Conservation (phyloP, 1,284 basidiomycete species). For the Rhodotorula sp. region DNA sequence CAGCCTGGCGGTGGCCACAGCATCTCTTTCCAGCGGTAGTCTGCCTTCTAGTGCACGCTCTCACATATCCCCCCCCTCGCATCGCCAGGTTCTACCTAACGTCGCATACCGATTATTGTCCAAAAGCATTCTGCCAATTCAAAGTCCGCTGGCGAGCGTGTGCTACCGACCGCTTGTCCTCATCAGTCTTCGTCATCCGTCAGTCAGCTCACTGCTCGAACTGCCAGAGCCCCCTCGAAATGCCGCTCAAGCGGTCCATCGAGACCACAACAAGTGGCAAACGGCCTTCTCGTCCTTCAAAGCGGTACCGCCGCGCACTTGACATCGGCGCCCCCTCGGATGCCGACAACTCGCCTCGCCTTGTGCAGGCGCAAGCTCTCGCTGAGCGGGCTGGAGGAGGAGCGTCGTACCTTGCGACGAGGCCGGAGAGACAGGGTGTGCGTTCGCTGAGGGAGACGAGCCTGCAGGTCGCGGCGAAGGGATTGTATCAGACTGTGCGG, state of each 20-base stretch:
- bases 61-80: not conserved
- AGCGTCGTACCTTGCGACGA: constrained; percentile 15
- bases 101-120: no score
- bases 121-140: not conserved
- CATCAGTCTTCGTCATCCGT: not conserved
- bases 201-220: not conserved
- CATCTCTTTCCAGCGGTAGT: constrained; percentile 67
- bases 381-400: constrained; percentile 33
- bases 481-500: constrained; percentile 18
- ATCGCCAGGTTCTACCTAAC: no score
- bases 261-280: not conserved
- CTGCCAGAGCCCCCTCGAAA: not conserved
- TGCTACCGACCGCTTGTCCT: not conserved
- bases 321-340: constrained; percentile 8
- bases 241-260: constrained; percentile 18
- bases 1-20: constrained; percentile 79
- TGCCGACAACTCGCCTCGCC: constrained; percentile 16
- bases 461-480: constrained; percentile 17
- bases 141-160: not conserved
- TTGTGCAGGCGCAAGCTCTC: constrained; percentile 12
- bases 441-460: constrained; percentile 12
- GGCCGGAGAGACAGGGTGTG: not conserved
- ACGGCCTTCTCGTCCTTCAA: constrained; percentile 4
- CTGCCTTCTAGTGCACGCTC: not conserved
- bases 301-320: constrained; percentile 9